These are phyloP conservation scores for Hanseniaspora guilliermondii DNA, from an alignment of 805 yeast species.

Conservation along the genomic window DNA sequence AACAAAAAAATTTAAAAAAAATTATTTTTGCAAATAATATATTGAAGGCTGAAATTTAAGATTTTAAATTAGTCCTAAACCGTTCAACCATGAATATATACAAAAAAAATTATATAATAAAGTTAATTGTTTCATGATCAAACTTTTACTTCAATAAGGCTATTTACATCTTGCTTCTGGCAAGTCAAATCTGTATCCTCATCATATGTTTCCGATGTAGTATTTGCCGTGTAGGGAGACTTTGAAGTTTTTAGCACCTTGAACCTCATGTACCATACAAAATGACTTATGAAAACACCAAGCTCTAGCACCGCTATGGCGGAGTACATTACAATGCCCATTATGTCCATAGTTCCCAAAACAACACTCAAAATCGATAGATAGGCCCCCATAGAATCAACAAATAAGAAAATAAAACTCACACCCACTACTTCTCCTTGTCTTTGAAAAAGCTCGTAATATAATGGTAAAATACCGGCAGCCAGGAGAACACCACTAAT, in stretches of 20 bases:
- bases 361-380: conserved; percentile 54
- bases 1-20: too few species aligned
- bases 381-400: conserved; percentile 76
- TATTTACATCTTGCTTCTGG: neutral
- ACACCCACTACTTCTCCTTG: conserved; percentile 80
- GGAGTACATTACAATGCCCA: conserved; percentile 67
- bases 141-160: neutral
- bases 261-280: conserved; percentile 51
- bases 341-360: conserved; percentile 55
- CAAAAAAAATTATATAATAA: neutral
- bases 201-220: neutral
- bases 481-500: conserved; percentile 66
- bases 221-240: neutral
- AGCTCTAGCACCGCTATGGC: conserved; percentile 62
- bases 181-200: neutral
- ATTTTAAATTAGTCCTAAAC: too few species aligned
- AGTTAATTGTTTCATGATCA: neutral
- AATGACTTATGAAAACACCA: conserved; percentile 63
- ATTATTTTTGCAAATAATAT: too few species aligned
- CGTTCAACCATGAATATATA: too few species aligned
- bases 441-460: conserved; percentile 67
- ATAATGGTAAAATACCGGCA: conserved; percentile 76
- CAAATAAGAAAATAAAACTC: conserved; percentile 60
- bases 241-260: conserved; percentile 19
- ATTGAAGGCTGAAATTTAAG: too few species aligned